phyloP scores from a whole-genome alignment of 495 filamentous ascomycete species.

The Mycothermus thermophilus region DNA sequence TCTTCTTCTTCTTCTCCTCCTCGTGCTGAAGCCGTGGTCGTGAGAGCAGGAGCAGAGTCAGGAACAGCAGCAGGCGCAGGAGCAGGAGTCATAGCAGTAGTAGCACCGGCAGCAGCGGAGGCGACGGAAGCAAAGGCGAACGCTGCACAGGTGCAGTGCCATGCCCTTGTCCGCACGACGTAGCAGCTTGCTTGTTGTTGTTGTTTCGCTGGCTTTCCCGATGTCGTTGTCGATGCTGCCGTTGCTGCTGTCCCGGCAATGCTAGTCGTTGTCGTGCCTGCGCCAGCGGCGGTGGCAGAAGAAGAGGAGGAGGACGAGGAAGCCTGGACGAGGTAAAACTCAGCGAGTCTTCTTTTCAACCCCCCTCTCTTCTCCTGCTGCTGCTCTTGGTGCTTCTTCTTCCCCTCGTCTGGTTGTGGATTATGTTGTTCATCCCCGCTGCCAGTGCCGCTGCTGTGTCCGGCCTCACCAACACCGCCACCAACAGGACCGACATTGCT shows the following conservation, averaged over 20 bases:
- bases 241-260: conserved; percentile 4
- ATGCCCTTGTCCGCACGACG: conserved; percentile 57
- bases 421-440: neutral
- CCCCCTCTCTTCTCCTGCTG: neutral
- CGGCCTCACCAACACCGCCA: neutral
- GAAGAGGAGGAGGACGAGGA: no score
- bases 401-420: neutral
- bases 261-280: no score
- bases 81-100: no score
- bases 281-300: no score
- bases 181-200: conserved; percentile 33
- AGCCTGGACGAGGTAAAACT: conserved; percentile 29
- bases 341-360: neutral
- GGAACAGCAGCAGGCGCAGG: no score
- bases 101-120: no score
- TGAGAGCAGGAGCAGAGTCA: no score
- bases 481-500: neutral
- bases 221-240: conserved; percentile 1
- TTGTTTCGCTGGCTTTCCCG: neutral
- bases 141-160: conserved; percentile 80
- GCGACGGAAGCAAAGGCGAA: conserved; percentile 55
- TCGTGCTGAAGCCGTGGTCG: no score
- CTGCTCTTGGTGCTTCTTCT: neutral
- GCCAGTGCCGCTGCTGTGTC: neutral
- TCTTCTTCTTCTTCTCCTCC: neutral